phyloP scores from a whole-genome alignment of 768 basidiomycete species.

The Boletus tylopilopsis region DNA sequence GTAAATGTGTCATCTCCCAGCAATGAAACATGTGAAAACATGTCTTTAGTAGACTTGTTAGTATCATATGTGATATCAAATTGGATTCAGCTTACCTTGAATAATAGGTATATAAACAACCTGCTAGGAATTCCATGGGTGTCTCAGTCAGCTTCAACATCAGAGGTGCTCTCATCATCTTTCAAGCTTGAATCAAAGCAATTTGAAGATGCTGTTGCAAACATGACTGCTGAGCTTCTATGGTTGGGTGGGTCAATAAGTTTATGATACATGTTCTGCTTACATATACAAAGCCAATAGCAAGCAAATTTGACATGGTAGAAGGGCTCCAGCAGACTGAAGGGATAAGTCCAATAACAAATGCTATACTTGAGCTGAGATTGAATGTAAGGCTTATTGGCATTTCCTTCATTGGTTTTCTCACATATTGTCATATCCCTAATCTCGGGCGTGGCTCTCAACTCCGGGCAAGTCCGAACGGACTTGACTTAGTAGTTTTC shows the following conservation, averaged over 20 bases:
- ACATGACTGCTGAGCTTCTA: background rate
- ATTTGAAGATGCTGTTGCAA: conserved; percentile 6
- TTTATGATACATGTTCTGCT: background rate
- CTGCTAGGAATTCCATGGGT: background rate
- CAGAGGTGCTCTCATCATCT: background rate
- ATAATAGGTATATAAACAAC: conserved; percentile 1
- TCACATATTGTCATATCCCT: no score
- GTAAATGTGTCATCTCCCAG: background rate
- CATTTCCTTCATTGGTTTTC: no score
- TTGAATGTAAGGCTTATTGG: background rate
- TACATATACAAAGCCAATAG: background rate
- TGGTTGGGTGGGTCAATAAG: conserved; percentile 5
- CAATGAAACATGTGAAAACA: background rate
- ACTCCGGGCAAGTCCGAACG: no score
- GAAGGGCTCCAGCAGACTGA: background rate
- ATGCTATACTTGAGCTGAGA: background rate
- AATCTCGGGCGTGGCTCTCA: no score
- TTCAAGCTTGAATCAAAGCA: background rate
- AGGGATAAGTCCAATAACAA: background rate
- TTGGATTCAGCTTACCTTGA: background rate
- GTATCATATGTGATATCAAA: background rate
- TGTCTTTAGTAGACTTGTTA: background rate
- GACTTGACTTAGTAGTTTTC: no score
- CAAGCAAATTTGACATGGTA: background rate
- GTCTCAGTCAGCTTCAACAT: background rate